Conservation (phyloP, 352 stramenopile species). For the Detonula confervacea region DNA sequence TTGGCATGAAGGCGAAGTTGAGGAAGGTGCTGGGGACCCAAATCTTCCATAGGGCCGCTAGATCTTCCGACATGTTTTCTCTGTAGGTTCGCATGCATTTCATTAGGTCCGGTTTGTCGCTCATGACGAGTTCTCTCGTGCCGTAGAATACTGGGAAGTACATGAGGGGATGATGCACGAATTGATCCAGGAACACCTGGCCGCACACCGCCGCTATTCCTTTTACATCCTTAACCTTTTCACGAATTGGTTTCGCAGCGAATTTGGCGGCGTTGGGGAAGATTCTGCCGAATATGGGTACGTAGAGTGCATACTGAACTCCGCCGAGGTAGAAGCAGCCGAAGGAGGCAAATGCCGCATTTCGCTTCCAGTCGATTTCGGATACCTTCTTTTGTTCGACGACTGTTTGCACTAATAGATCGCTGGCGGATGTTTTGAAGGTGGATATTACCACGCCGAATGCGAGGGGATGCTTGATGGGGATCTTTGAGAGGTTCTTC, state of each 20-base stretch:
- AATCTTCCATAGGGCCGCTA: slow-evolving; percentile 83
- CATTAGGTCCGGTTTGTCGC: slow-evolving; percentile 53
- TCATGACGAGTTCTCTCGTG: slow-evolving; percentile 83
- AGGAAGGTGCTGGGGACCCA: slow-evolving; percentile 83
- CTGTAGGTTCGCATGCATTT: slow-evolving; percentile 59
- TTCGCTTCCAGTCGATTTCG: slow-evolving; percentile 85
- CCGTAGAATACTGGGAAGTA: slow-evolving; percentile 87
- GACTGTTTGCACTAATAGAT: slow-evolving; percentile 84
- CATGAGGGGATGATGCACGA: slow-evolving; percentile 83
- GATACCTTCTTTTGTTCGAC: slow-evolving; percentile 78
- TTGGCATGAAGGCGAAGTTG: slow-evolving; percentile 88
- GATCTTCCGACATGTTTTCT: slow-evolving; percentile 84
- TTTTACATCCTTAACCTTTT: slow-evolving; percentile 79
- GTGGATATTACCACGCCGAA: slow-evolving; percentile 82
- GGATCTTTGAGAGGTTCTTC: slow-evolving; percentile 47
- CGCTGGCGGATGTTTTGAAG: slow-evolving; percentile 80
- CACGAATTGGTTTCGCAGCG: slow-evolving; percentile 65
- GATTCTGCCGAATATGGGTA: slow-evolving; percentile 80
- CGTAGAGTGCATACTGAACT: slow-evolving; percentile 85
- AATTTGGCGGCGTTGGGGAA: slow-evolving; percentile 82
- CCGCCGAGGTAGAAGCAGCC: slow-evolving; percentile 85
- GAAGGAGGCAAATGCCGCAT: slow-evolving; percentile 84
- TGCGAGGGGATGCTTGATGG: slow-evolving; percentile 73
- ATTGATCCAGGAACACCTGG: slow-evolving; percentile 82
- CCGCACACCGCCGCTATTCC: slow-evolving; percentile 66